Base-by-base conservation (phyloP, 2,329 filamentous ascomycete species). In the Trichoderma sp. region DNA sequence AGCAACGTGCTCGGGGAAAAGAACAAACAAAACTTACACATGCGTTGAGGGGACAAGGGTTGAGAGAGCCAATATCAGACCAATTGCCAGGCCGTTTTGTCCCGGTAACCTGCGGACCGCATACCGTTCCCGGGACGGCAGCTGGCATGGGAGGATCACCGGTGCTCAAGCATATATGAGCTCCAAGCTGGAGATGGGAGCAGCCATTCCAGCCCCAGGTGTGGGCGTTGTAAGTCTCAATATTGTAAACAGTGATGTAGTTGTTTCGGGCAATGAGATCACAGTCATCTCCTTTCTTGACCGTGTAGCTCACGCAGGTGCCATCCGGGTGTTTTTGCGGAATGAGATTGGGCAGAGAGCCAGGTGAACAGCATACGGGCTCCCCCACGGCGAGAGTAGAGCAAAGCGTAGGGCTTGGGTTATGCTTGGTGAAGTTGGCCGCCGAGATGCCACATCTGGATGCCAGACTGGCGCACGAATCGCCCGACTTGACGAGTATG, bases 341-440 rank as follows among this genome's bases (percentile, higher is more conserved):
- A 12, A 54, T 57, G 30, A 72, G 63, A 52, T 74, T 71, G 0
- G 75, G 74, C 6, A 76, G 63, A 0, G 57, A 65, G 2, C 76
- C 75, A 3, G 57, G 17, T 5, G 69, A 70, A 66, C 75, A 77
- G 67, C 75, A 78, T 1, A 75, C 74, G 28, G 65, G 68, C 68
- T 76, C 68, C 5, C 67, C 68, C 0, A 70, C 67, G 3, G 26
- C 26, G 7, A 81, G 68, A 0, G 61, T 70, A 5, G 69, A 54
- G 60, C 74, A 78, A 1, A 76, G 64, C 21, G 64, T 63, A 0
- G 63, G 26, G 3, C 26, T 62, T 5, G 69, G 64, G 66, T 77
- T 74, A 61, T 72, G 72, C 55, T 70, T 69, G 0, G 66, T 71
- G 44, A 75, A 74, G 41, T 71, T 65, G 3, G 64, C 51, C 0